These are phyloP conservation scores for Globisporangium orthogonon DNA, from an alignment of 352 stramenopile genomes.

Conservation along the genomic window DNA sequence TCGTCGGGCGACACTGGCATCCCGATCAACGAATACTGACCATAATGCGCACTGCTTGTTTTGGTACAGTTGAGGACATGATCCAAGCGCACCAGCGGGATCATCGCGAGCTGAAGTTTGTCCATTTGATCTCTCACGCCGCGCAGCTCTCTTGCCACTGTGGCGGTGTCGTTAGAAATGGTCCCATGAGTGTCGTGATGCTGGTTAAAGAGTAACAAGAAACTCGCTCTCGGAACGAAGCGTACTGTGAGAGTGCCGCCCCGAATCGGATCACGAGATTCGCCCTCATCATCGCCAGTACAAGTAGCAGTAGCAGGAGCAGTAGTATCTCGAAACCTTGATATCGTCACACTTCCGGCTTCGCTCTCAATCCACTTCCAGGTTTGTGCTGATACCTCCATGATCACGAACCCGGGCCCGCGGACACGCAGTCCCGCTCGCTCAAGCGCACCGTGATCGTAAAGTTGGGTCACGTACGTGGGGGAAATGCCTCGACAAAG, in stretches of 20 bases:
- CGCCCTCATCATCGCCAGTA: neutral
- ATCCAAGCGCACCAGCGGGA: slow-evolving; percentile 3
- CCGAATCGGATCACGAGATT: neutral
- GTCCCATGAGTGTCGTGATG: neutral
- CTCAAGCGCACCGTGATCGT: neutral
- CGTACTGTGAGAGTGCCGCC: neutral
- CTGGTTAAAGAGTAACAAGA: slow-evolving; percentile 1
- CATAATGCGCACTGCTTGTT: no score
- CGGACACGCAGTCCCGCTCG: slow-evolving; percentile 11
- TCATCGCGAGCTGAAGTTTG: neutral
- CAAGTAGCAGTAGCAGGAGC: neutral
- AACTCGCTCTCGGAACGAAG: slow-evolving; percentile 5
- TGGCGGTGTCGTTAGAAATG: neutral
- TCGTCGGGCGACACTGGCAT: slow-evolving; percentile 8
- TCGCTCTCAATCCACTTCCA: slow-evolving; percentile 6
- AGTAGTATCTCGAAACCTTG: neutral
- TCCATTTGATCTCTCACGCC: neutral
- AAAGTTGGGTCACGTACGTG: slow-evolving; percentile 18
- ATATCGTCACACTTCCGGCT: neutral
- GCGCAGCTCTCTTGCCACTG: neutral
- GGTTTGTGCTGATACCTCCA: slow-evolving; percentile 4
- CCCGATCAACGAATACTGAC: slow-evolving; percentile 2
- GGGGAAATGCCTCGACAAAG: slow-evolving; percentile 24
- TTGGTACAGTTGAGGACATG: neutral
- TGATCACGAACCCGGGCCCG: slow-evolving; percentile 20